These are phyloP conservation scores for Periconia sp. DNA, from an alignment of 2,329 filamentous ascomycete species.

Conservation along the genomic window DNA sequence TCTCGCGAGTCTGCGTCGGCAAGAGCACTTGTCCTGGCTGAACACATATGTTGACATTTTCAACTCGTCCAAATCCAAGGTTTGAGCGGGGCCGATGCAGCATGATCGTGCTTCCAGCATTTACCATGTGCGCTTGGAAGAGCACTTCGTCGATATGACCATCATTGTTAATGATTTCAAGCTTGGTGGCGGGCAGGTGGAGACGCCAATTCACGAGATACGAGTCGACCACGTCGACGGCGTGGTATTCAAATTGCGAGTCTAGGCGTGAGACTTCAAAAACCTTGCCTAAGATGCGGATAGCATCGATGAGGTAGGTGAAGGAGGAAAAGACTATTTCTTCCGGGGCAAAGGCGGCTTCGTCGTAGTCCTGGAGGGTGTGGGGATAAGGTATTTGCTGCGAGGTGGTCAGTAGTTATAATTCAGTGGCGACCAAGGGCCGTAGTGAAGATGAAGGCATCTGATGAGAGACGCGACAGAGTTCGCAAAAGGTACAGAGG, in stretches of 20 bases:
- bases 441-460: no score
- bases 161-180: conserved; percentile 71
- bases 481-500: conserved; percentile 23
- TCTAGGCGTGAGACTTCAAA: conserved; percentile 58
- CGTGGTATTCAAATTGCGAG: conserved; percentile 48
- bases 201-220: conserved; percentile 77
- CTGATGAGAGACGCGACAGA: conserved; percentile 5
- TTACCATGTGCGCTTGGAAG: conserved; percentile 88
- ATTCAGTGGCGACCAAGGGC: conserved; percentile 2
- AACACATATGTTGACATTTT: conserved; percentile 66
- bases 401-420: conserved; percentile 10
- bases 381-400: conserved; percentile 43
- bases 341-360: conserved; percentile 72
- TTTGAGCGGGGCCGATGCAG: conserved; percentile 52
- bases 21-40: conserved; percentile 60
- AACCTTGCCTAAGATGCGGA: conserved; percentile 78
- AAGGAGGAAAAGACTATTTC: conserved; percentile 80
- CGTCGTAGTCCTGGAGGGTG: conserved; percentile 78
- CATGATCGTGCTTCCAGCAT: conserved; percentile 46
- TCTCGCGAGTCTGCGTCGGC: conserved; percentile 58
- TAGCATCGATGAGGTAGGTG: conserved; percentile 81
- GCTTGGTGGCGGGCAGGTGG: conserved; percentile 76
- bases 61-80: conserved; percentile 42
- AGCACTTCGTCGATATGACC: conserved; percentile 81
- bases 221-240: conserved; percentile 63